These are phyloP conservation scores for Caryopteris hybrid DNA, from an alignment of 305 asterid species.

Conservation along the genomic window DNA sequence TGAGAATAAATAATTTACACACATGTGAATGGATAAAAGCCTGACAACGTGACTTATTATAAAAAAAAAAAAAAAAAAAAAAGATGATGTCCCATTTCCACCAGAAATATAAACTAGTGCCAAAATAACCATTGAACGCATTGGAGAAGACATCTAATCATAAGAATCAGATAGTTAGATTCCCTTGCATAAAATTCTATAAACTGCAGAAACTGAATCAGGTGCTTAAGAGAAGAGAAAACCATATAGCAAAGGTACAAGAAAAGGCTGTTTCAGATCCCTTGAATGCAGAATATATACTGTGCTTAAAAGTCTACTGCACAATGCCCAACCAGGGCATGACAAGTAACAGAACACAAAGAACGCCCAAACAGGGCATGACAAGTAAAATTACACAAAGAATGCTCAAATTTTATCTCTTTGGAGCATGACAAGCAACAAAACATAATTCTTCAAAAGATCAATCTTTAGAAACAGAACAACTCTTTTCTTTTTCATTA, in stretches of 20 bases:
- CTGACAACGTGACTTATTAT: too few relatives aligned
- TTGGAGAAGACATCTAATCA: background rate
- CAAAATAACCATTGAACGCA: background rate
- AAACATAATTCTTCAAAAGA: background rate
- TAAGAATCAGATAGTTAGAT: background rate
- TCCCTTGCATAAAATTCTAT: background rate
- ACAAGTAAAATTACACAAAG: too few relatives aligned
- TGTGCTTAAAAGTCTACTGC: background rate
- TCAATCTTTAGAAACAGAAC: background rate
- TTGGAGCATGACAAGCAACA: background rate
- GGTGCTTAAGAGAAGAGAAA: background rate
- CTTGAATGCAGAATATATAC: background rate
- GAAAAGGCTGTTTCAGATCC: background rate
- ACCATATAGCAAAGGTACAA: background rate
- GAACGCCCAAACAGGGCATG: too few relatives aligned
- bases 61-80: too few relatives aligned
- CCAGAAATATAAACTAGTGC: too few relatives aligned
- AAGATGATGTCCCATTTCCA: too few relatives aligned
- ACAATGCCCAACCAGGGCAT: background rate
- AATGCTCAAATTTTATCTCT: too few relatives aligned
- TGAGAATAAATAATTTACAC: too few relatives aligned
- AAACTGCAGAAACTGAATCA: background rate
- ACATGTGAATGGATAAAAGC: too few relatives aligned
- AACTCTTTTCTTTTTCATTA: conserved; percentile 2
- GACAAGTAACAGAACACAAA: too few relatives aligned